Evolutionary conservation across 2,329 filamentous ascomycete species (phyloP), one percentile per base, ranked within the genome.

Genomic region (Fusarium brevicatenulatum): DNA sequence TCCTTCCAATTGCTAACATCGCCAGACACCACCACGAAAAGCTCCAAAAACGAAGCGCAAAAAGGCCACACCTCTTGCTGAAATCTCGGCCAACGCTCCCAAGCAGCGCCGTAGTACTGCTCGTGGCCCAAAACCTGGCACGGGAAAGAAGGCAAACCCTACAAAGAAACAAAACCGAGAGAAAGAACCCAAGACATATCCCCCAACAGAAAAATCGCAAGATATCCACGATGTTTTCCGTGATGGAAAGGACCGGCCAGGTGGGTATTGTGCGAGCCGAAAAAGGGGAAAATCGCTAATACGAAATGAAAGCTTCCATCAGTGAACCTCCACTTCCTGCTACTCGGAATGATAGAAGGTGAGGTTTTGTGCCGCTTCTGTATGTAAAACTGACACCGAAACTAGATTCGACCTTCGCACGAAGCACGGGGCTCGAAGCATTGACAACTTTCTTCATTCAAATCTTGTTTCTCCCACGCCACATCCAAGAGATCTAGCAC

Each of bases 391-490:
- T 78, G 36, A 77, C 32, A 30, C 44, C 18, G 19, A 15, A 16
- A 30, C n/a, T 32, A 82, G 80, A 63, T 82, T 80, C 63, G 78
- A 80, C 73, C 72, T 78, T 66, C 80, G 78, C 52, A 77, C 78
- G 30, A 79, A 78, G 68, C 78, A 82, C 25, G 78, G 76, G 23
- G 73, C 84, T 39, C 82, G 82, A 25, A 77, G 79, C 9, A 77
- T 85, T 23, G 81, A 81, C 44, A 73, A 83, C 21, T 78, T 80
- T 40, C 79, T 83, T 15, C 82, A 84, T 55, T 80, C 83, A 21
- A 84, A 82, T 64, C 71, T 83, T 37, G 76, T 77, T 44, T 82
- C 81, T n/a, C 81, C 81, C 9, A 81, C 81, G 13, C 81, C 79
- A 18, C 69, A 75, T 13, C 71, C 78, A 2, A 77, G 78, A 69